Conservation (phyloP, 2,329 filamentous ascomycete genomes). For the Fusarium cicatricum region DNA sequence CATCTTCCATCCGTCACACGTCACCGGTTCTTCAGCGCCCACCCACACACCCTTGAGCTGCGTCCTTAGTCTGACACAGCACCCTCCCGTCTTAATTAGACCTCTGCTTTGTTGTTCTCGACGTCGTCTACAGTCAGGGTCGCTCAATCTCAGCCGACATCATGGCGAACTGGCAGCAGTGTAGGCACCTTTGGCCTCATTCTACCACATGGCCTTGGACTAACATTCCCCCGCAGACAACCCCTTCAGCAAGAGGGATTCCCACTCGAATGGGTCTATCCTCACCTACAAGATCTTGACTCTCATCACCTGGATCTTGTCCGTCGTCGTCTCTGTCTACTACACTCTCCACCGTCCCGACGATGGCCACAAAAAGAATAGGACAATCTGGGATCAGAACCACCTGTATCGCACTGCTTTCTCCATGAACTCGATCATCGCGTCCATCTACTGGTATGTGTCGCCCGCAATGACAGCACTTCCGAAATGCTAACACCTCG, state of each 20-base stretch:
- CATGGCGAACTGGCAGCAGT: conserved; percentile 44
- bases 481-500: conserved; percentile 3
- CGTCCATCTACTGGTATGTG: conserved; percentile 77
- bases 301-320: conserved; percentile 76
- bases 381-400: conserved; percentile 81
- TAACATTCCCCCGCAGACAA: conserved; percentile 63
- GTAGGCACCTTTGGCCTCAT: conserved; percentile 24
- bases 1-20: conserved; percentile 7
- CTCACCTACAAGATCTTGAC: conserved; percentile 80
- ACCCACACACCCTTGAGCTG: conserved; percentile 6
- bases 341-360: conserved; percentile 73
- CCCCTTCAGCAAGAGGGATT: conserved; percentile 77
- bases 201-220: not conserved
- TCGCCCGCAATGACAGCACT: not conserved
- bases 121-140: not conserved
- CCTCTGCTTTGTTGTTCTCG: not conserved
- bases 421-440: conserved; percentile 71
- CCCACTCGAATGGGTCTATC: conserved; percentile 68
- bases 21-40: conserved; percentile 10
- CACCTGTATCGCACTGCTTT: conserved; percentile 74
- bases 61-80: not conserved
- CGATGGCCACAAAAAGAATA: conserved; percentile 66
- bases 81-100: conserved; percentile 3
- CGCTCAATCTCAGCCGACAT: conserved; percentile 5
- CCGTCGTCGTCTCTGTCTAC: conserved; percentile 76